A percentile compares a stretch with the other conserved stretches of the same genome.
These are phyloP conservation scores for Alternaria ventricosa DNA, from an alignment of 2,329 filamentous ascomycete species.

Conservation along the genomic window DNA sequence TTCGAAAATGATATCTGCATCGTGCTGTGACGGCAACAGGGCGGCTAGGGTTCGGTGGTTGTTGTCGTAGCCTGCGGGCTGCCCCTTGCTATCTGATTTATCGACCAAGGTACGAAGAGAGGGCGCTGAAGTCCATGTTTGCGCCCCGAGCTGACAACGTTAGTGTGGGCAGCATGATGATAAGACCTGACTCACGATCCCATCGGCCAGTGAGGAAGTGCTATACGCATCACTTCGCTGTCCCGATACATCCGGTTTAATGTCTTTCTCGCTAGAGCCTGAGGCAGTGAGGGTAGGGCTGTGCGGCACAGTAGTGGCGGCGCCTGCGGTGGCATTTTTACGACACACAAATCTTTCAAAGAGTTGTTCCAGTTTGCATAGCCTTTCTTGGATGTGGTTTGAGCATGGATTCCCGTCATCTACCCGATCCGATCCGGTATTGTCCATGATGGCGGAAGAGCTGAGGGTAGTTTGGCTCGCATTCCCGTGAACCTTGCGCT, in stretches of 20 bases:
- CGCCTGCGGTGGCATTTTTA: conserved; percentile 23
- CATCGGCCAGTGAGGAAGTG: conserved; percentile 36
- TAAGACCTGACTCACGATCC: conserved; percentile 33
- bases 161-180: conserved; percentile 9
- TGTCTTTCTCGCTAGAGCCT: conserved; percentile 28
- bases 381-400: conserved; percentile 41
- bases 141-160: conserved; percentile 33
- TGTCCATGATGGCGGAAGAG: conserved; percentile 19
- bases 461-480: conserved; percentile 20
- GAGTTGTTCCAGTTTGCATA: conserved; percentile 44
- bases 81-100: conserved; percentile 15
- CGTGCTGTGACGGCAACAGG: conserved; percentile 45
- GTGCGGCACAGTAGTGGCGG: conserved; percentile 13
- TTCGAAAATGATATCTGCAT: conserved; percentile 46
- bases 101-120: conserved; percentile 33
- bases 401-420: conserved; percentile 32
- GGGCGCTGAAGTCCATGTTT: conserved; percentile 42
- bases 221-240: conserved; percentile 34
- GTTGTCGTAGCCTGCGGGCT: conserved; percentile 19
- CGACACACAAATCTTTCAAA: conserved; percentile 47
- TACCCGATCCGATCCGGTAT: conserved; percentile 18
- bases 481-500: conserved; percentile 29
- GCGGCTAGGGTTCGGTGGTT: conserved; percentile 30
- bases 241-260: conserved; percentile 25
- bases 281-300: conserved; percentile 29